Base-by-base conservation (phyloP, 2,329 filamentous ascomycete genomes). In the Colletotrichum liaoningense region DNA sequence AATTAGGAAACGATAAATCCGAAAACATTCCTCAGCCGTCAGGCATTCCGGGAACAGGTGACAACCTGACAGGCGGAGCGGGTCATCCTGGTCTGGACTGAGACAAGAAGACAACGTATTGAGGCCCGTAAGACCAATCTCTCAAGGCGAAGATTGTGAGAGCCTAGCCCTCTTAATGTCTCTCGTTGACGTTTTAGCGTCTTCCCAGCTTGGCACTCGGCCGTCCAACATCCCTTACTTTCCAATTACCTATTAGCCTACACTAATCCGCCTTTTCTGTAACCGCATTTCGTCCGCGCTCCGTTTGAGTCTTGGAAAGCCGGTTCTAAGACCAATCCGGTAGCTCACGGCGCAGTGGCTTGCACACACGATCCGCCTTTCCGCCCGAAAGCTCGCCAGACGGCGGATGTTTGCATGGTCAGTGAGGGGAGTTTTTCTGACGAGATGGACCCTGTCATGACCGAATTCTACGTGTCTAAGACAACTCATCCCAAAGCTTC, bases 371-470 rank as follows among this genome's bases (percentile, higher is more conserved):
- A 59, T 30, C 28, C 58, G 16, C 33, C 28, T 52, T 52, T 26
- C 30, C 58, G 42, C 33, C 52, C 33, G 46, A 58, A 52, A 35
- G 33, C 49, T 46, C 55, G 49, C 30, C 38, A 57, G 46, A 26
- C 30, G 59, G 46, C 66, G 60, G 67, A 70, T 65, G 66, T 55
- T 73, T 70, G 70, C 70, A 65, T 67, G 49, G 70, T n/a, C 9
- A 49, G 42, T 49, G 42, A 30, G 59, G 49, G 60, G 30, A 19
- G 22, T 19, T 24, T 9, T 9, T 28, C 19, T n/a, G 38, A 22
- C 46, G 26, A 38, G 60, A 35, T 8, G 33, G 33, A 30, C 5
- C 33, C 55, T 19, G 28, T 38, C 22, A 22, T 11, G 8, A 62
- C 33, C 54, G 22, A 46, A 54, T 70, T 22, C 58, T 16, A 28